Base-by-base conservation (phyloP, 768 basidiomycete genomes). In the Kwoniella mangroviensis region DNA sequence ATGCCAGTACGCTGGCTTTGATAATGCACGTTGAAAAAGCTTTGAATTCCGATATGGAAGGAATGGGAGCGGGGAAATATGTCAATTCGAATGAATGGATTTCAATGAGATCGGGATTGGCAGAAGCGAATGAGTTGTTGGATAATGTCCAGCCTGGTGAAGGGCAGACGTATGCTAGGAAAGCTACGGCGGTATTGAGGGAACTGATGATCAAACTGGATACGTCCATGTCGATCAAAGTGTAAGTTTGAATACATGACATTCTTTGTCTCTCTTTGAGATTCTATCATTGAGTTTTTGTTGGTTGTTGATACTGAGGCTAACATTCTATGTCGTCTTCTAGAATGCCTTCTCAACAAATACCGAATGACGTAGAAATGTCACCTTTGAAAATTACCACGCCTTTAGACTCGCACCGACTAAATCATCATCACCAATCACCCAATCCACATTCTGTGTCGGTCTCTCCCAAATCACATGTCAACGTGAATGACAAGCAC, bases 71-170 rank as follows among this genome's bases (percentile, higher is more conserved):
- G 5, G 19, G n/a, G 1, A 56, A 3, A 17, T 59, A 60, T 34
- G 21, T 19, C n/a, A 45, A n/a, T 5, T 28, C 56, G 57, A 52
- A 22, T 21, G 66, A 59, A 26, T 61, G 19, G 49, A 73, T 75
- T 60, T 28, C 22, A 9, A 73, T 75, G 74, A 54, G 75, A 58
- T 63, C 65, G 4, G 76, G 74, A 11, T 54, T 78, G 22, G 70
- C 75, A 19, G 73, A 76, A 40, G 75, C 73, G 4, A 63, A 58
- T 4, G 79, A 80, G 49, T 42, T 80, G 68, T 58, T 80, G 49
- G 79, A 80, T 63, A 73, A 73, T 59, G 75, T 76, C 4, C 51
- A 54, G 5, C 67, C 63, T 52, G 63, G 52, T 12, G 71, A 75
- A 22, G 65, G 52, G 15, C 56, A 34, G 7, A 54, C 52, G 10